phyloP scores from a whole-genome alignment of 805 yeast species.

The Alloascoidea hylecoeti region DNA sequence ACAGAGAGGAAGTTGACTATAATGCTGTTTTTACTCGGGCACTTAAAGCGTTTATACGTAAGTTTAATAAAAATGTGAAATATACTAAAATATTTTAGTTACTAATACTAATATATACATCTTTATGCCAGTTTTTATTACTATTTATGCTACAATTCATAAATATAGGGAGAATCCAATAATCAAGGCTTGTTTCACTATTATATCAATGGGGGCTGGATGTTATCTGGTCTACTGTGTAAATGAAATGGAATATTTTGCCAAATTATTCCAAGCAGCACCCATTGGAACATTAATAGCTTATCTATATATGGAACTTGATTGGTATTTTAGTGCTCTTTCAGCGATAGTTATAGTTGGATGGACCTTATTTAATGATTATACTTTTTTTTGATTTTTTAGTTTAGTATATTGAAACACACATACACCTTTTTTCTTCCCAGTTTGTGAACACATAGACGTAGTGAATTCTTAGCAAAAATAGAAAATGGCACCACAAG shows the following conservation, averaged over 20 bases:
- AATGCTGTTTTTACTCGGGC: not conserved
- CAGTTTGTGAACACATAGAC: too few species aligned
- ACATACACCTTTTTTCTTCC: too few species aligned
- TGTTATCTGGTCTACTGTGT: constrained; percentile 18
- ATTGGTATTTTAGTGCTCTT: constrained; percentile 17
- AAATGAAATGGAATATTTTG: constrained; percentile 20
- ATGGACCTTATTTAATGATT: constrained; percentile 6
- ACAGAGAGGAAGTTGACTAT: constrained; percentile 12
- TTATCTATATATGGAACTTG: constrained; percentile 24
- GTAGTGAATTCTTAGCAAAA: too few species aligned
- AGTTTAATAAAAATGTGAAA: not conserved
- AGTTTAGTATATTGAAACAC: too few species aligned
- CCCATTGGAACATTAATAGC: constrained; percentile 24
- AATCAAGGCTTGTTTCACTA: not conserved
- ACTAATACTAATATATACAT: not conserved
- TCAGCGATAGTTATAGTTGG: constrained; percentile 12
- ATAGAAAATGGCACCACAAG: not conserved
- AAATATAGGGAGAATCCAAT: not conserved
- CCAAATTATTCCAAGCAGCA: constrained; percentile 22
- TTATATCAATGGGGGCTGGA: constrained; percentile 11
- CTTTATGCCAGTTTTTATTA: not conserved
- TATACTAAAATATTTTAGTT: not conserved
- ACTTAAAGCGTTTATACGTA: constrained; percentile 1
- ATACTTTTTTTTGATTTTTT: not conserved
- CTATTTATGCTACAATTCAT: not conserved